Evolutionary conservation across 176 grass and related monocot genomes (phyloP).

Genomic region (Otatea glauca): DNA sequence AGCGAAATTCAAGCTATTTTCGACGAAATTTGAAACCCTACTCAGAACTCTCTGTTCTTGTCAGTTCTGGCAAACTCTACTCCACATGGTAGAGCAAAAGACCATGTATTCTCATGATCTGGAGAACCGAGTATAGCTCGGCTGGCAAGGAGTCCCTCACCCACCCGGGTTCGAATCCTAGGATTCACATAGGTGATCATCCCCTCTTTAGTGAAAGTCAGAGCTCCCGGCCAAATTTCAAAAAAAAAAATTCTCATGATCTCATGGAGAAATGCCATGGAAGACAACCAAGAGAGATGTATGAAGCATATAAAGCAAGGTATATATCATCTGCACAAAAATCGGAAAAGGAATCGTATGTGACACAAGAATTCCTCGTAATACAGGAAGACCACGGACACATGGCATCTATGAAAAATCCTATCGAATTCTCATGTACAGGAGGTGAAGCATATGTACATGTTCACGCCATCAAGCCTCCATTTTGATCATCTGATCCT

Average conservation of each 20-base stretch:
- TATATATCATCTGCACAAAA: conserved; percentile 22
- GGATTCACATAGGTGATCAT: no score
- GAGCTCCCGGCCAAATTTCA: no score
- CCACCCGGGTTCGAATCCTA: no score
- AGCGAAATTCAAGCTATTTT: no score
- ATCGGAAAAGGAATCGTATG: conserved; percentile 6
- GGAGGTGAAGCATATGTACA: conserved; percentile 46
- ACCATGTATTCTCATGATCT: no score
- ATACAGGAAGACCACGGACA: not conserved
- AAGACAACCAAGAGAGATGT: not conserved
- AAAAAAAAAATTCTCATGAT: no score
- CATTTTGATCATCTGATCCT: conserved; percentile 18
- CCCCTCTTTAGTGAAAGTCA: no score
- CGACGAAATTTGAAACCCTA: no score
- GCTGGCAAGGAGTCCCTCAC: no score
- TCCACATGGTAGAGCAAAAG: not conserved
- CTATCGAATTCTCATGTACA: conserved; percentile 48
- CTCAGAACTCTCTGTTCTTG: not conserved
- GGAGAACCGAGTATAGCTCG: no score
- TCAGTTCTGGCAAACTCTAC: not conserved
- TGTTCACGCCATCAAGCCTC: not conserved
- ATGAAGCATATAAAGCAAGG: not conserved
- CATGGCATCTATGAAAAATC: conserved; percentile 8
- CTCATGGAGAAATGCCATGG: not conserved
- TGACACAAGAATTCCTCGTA: not conserved